Percentiles rank a stretch among this genome's conserved stretches.
phyloP scores from a whole-genome alignment of 805 yeast species.

The Lipomyces orientalis region DNA sequence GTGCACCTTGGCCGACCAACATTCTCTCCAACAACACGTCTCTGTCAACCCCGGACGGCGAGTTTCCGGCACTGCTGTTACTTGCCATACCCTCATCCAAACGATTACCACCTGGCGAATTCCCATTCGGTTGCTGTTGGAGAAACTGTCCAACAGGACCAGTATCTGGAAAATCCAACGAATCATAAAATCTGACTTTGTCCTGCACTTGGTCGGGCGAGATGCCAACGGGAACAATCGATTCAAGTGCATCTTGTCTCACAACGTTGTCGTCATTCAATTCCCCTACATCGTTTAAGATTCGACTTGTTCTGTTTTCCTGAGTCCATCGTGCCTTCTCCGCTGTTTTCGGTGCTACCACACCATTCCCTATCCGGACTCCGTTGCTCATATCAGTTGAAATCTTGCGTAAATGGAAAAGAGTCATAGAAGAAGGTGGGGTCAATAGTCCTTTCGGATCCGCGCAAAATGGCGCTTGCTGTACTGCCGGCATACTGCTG shows the following conservation, averaged over 20 bases:
- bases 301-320: neutral
- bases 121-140: neutral
- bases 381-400: neutral
- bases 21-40: constrained; percentile 5
- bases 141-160: neutral
- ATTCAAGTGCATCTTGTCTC: neutral
- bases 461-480: neutral
- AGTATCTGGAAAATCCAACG: neutral
- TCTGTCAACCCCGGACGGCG: constrained; percentile 2
- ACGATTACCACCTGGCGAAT: neutral
- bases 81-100: neutral
- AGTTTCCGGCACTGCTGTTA: neutral
- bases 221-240: neutral
- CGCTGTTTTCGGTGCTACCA: neutral
- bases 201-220: neutral
- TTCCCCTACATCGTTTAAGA: neutral
- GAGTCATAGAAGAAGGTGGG: constrained; percentile 7
- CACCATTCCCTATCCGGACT: neutral
- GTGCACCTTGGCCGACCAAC: neutral
- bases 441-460: constrained; percentile 1
- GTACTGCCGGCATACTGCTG: neutral
- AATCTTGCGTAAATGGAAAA: neutral
- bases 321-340: constrained; percentile 1
- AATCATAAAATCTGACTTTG: neutral
- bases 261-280: neutral